Evolutionary conservation across 352 stramenopile species (phyloP).

Genomic region (Phytophthora lateralis): DNA sequence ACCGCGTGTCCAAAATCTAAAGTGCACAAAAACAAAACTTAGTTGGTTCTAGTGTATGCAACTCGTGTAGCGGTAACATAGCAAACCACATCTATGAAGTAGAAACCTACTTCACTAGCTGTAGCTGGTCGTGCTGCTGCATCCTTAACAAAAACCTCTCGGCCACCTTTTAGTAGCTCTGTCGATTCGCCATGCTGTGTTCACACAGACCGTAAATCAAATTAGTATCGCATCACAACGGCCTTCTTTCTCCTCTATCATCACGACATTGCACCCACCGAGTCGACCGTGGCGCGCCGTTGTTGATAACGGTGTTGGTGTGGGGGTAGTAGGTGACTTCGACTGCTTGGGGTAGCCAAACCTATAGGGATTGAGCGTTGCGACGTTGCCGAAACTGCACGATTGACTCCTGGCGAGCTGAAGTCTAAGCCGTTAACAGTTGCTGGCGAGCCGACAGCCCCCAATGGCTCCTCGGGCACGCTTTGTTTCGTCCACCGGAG

Average conservation of each 20-base stretch:
- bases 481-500: constrained; percentile 55
- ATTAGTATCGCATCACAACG: not conserved
- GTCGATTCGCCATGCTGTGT: constrained; percentile 13
- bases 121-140: constrained; percentile 26
- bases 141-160: constrained; percentile 22
- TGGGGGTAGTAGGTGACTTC: constrained; percentile 25
- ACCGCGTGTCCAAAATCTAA: constrained; percentile 38
- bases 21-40: not conserved
- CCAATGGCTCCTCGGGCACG: constrained; percentile 30
- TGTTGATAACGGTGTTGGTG: constrained; percentile 33
- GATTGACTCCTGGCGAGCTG: constrained; percentile 13
- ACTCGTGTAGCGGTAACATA: not conserved
- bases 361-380: constrained; percentile 21
- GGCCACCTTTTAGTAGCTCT: constrained; percentile 21
- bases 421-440: constrained; percentile 12
- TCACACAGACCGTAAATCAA: constrained; percentile 4
- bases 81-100: not conserved
- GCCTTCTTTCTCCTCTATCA: not conserved
- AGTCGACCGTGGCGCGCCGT: constrained; percentile 23
- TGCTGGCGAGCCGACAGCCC: constrained; percentile 9
- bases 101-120: constrained; percentile 32
- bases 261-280: constrained; percentile 14
- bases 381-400: constrained; percentile 22
- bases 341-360: constrained; percentile 14
- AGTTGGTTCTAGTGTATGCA: not conserved